Evolutionary conservation across 202 grass and related monocot species (phyloP).

Genomic region (Setaria viridis): DNA sequence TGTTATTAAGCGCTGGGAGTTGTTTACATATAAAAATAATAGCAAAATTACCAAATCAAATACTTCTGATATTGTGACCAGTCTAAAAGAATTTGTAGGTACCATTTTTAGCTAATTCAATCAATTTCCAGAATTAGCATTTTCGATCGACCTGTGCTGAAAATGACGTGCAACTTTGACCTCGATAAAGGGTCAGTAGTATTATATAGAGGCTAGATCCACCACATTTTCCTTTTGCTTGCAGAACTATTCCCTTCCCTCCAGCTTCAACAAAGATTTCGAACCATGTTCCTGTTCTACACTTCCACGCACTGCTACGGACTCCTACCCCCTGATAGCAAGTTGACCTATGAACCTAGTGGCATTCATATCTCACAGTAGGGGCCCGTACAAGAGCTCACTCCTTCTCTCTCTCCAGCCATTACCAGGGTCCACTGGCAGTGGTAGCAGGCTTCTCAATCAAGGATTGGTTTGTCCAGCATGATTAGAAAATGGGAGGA

Average conservation of each 20-base stretch:
- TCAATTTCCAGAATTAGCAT: neutral
- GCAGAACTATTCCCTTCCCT: neutral
- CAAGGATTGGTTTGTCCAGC: slow-evolving; percentile 13
- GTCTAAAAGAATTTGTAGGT: no score
- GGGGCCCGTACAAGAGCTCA: neutral
- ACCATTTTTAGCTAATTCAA: neutral
- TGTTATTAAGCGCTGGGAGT: no score
- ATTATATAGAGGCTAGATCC: neutral
- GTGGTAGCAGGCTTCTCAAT: neutral
- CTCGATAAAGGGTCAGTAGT: neutral
- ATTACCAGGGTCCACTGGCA: neutral
- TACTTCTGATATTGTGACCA: no score
- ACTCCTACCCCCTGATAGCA: neutral
- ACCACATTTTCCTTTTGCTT: neutral
- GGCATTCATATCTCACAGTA: slow-evolving; percentile 24
- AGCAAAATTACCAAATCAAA: no score
- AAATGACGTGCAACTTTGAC: neutral
- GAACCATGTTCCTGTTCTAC: neutral
- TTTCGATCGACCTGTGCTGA: neutral
- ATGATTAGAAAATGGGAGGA: slow-evolving; percentile 2
- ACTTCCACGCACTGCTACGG: neutral
- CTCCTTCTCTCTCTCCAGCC: neutral
- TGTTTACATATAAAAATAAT: no score
- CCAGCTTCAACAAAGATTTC: slow-evolving; percentile 21
- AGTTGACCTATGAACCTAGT: slow-evolving; percentile 38